Conservation (phyloP, 164 flowering plant species). For the Chimonanthus praecox region DNA sequence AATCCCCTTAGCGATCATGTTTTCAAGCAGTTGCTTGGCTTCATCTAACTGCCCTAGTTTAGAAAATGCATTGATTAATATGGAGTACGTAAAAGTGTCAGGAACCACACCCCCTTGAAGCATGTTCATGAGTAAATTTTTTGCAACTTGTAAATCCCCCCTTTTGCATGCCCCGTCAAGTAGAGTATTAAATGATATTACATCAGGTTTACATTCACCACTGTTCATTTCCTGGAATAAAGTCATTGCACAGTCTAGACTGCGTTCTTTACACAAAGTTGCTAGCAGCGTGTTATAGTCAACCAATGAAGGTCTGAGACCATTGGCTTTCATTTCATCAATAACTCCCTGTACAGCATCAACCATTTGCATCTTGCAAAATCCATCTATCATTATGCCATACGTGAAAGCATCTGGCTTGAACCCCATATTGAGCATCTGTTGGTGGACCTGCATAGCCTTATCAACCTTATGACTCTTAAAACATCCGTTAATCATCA, state of each 20-base stretch:
- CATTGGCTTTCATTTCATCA: constrained; percentile 34
- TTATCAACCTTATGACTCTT: constrained; percentile 28
- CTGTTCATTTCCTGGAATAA: constrained; percentile 47
- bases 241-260: constrained; percentile 44
- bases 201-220: constrained; percentile 42
- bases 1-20: constrained; percentile 52
- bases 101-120: constrained; percentile 43
- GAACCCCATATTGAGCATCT: constrained; percentile 30
- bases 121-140: constrained; percentile 46
- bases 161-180: constrained; percentile 45
- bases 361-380: constrained; percentile 49
- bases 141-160: constrained; percentile 42
- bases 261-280: constrained; percentile 43
- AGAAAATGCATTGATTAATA: constrained; percentile 44
- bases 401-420: constrained; percentile 44
- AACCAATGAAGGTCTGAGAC: constrained; percentile 32
- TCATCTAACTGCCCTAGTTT: constrained; percentile 52
- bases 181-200: constrained; percentile 45
- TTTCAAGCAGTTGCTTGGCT: constrained; percentile 46
- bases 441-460: constrained; percentile 52
- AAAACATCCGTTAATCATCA: constrained; percentile 44
- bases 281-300: constrained; percentile 54
- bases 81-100: constrained; percentile 47
- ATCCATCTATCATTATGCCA: constrained; percentile 50
- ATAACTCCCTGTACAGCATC: constrained; percentile 55